Conservation (phyloP, 129 eudicot genomes). For the Tagetes patula region DNA sequence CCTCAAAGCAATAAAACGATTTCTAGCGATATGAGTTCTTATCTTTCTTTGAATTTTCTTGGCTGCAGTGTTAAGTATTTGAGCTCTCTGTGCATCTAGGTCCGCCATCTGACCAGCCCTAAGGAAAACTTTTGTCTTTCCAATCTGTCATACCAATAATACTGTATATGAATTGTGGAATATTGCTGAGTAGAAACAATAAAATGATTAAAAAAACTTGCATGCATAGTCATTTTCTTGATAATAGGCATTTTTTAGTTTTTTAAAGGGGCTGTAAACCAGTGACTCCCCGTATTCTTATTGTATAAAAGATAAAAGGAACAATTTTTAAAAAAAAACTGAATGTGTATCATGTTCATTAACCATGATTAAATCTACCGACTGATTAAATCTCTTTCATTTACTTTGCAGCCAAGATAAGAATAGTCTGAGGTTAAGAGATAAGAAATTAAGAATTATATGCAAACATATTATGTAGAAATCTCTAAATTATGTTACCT, state of each 20-base stretch:
- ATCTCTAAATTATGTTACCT: constrained; percentile 48
- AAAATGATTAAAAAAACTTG: constrained; percentile 13
- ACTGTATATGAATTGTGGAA: constrained; percentile 21
- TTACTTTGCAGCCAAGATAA: constrained; percentile 8
- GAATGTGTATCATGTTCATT: constrained; percentile 8
- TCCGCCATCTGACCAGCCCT: constrained; percentile 99
- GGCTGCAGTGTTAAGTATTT: constrained; percentile 82
- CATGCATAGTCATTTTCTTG: constrained; percentile 14
- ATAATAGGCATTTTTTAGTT: constrained; percentile 16
- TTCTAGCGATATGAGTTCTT: constrained; percentile 77
- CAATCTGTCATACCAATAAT: constrained; percentile 59
- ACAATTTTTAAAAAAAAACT: neutral
- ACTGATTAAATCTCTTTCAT: constrained; percentile 1
- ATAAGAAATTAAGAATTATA: neutral
- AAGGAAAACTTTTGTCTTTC: constrained; percentile 85
- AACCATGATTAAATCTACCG: constrained; percentile 11
- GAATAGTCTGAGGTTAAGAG: neutral
- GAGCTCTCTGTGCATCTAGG: constrained; percentile 81
- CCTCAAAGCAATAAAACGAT: constrained; percentile 62
- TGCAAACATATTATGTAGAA: neutral
- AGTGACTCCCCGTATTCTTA: constrained; percentile 18
- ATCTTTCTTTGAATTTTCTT: constrained; percentile 78
- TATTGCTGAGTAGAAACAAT: constrained; percentile 17
- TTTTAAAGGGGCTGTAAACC: neutral
- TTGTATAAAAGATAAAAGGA: neutral